Evolutionary conservation across 306 rosid genomes (phyloP), one percentile per base, ranked within the genome.

Genomic region (Lagenaria siceraria): DNA sequence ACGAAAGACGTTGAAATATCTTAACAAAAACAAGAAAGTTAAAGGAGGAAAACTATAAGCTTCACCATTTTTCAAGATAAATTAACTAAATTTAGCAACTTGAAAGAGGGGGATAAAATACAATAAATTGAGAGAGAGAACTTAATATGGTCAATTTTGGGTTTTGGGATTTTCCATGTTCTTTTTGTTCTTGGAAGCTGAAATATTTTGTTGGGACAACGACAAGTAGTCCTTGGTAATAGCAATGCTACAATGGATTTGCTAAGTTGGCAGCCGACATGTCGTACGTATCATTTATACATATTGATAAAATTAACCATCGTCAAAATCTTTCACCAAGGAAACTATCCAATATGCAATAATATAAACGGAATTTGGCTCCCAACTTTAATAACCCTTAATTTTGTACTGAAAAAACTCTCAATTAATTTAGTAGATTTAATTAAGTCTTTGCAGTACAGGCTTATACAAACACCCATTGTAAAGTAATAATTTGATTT

Each of bases 231-330:
- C 49, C 48, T 64, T 17, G 71, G 71, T 64, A 33, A 33, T 22
- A 24, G 1, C 75, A 69, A 42, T 24, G 12, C 75, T 46, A 69
- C 75, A 13, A 13, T 69, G 52, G n/a, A 69, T 43, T 69, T 69
- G 75, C 75, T 43, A 43, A 43, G 38, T 22, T 24, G 75, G 22
- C 36, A 69, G 22, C 75, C 75, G 56, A 69, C 75, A 69, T 69
- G 75, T 69, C 55, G 75, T 46, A 69, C 75, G 0, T 38, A n/a
- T 19, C 21, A 38, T 66, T 66, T 66, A 65, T 63, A 33, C 48
- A 18, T 31, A 33, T 63, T 35, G 35, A 3, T 63, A 18, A 33
- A 19, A 63, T 61, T 63, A 1, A 58, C 35, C 63, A 55, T 9
- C 21, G 5, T 55, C 58, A 52, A 55, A 2, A 8, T n/a, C 0